phyloP scores from a whole-genome alignment of 2,329 filamentous ascomycete genomes.

The Fusarium sp. region DNA sequence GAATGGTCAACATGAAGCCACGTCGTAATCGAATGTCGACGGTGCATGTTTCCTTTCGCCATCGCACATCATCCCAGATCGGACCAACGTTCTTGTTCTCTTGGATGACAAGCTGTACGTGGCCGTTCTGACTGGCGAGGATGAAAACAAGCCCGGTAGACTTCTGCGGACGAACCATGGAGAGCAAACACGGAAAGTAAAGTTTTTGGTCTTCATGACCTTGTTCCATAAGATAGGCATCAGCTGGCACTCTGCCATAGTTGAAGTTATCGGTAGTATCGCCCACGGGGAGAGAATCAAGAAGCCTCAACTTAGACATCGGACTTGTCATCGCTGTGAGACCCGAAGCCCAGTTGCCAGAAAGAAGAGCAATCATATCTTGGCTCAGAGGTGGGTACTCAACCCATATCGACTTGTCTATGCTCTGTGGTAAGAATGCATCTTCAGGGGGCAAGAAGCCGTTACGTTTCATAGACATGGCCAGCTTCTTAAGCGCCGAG shows the following conservation, averaged over 20 bases:
- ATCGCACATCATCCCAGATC: conserved; percentile 83
- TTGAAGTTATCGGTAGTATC: conserved; percentile 79
- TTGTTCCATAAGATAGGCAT: conserved; percentile 77
- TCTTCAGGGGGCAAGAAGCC: conserved; percentile 77
- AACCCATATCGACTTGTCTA: conserved; percentile 85
- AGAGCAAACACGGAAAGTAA: conserved; percentile 77
- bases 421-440: conserved; percentile 75
- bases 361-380: conserved; percentile 75
- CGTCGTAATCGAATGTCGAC: conserved; percentile 77
- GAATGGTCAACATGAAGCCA: conserved; percentile 77
- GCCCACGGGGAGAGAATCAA: conserved; percentile 78
- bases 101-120: conserved; percentile 79
- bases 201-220: conserved; percentile 74
- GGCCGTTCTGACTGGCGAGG: conserved; percentile 81
- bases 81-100: conserved; percentile 73
- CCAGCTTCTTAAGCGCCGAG: conserved; percentile 75
- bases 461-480: conserved; percentile 86
- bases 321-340: conserved; percentile 59
- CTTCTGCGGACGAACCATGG: conserved; percentile 74
- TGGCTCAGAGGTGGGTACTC: conserved; percentile 78
- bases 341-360: conserved; percentile 65
- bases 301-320: conserved; percentile 60
- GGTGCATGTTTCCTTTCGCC: conserved; percentile 73
- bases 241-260: conserved; percentile 80
- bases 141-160: conserved; percentile 77